Base-by-base conservation (phyloP, 306 rosid species). In the Glycyrrhiza uralensis region DNA sequence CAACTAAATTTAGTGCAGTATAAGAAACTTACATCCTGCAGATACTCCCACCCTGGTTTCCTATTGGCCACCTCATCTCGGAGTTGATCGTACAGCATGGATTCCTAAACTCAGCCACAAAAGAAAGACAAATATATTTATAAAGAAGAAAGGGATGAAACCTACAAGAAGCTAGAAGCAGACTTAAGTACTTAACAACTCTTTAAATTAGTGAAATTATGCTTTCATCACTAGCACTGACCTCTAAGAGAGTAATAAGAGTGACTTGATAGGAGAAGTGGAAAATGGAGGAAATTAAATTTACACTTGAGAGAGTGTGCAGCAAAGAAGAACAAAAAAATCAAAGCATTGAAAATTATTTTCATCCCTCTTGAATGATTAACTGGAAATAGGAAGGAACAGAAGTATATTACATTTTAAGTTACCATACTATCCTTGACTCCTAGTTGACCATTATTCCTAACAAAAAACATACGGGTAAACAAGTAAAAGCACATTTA, bases 21-120 rank as follows among this genome's bases (percentile, higher is more conserved):
- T 44, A 41, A 47, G 49, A 74, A 71, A 54, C 77, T 80, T 87
- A 94, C 98, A 57, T 94, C 90, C 78, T 94, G 97, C 81, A 89
- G 82, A 75, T 89, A 71, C 87, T 94, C 98, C 98, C 98, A 94
- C 50, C 98, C 98, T 55, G 96, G 97, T 63, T 85, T 87, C 75
- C 90, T 76, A 86, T 86, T 89, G 71, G 90, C 91, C 75, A 94
- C 98, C 79, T 35, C 87, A 82, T 94, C 92, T 77, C 96, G 93
- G 45, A 94, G 94, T 75, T 89, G 84, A 76, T 94, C 96, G 68
- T 91, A 94, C 55, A 74, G 79, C 90, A 74, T 86, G 71, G 96
- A 89, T 74, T 94, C 97, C 98, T 94, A 66, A 75, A 69, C 24
- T 56, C 74, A 61, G 13, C n/a, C 54, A 42, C 46, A 68, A 67